Percentiles rank a stretch among this genome's conserved stretches.
Conservation (phyloP, 176 grass and related monocot genomes). For the Avena eriantha region DNA sequence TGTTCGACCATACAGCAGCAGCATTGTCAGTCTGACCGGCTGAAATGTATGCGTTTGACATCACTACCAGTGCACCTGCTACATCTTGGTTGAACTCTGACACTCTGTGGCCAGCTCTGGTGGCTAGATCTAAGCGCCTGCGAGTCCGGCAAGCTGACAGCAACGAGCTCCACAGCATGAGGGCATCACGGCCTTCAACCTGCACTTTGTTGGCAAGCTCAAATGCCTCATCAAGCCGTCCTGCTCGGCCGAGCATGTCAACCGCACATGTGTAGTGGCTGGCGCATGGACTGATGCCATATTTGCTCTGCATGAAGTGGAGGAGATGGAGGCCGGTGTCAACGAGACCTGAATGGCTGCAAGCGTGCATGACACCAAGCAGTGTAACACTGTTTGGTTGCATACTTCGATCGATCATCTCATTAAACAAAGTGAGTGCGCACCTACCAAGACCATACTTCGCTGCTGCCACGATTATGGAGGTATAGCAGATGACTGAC, state of each 20-base stretch:
- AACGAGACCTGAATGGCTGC: conserved; percentile 73
- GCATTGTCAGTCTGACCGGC: conserved; percentile 61
- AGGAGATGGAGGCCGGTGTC: conserved; percentile 64
- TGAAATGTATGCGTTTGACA: conserved; percentile 74
- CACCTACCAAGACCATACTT: conserved; percentile 60
- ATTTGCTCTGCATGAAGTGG: conserved; percentile 50
- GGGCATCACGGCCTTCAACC: conserved; percentile 50
- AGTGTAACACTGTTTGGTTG: conserved; percentile 70
- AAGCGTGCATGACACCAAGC: conserved; percentile 74
- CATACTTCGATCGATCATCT: conserved; percentile 58
- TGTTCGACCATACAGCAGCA: conserved; percentile 51
- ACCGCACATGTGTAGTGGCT: conserved; percentile 81
- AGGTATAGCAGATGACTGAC: conserved; percentile 69
- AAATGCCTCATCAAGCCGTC: conserved; percentile 57
- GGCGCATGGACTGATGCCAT: conserved; percentile 51
- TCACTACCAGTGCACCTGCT: conserved; percentile 64
- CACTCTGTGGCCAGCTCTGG: conserved; percentile 52
- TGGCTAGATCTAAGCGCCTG: conserved; percentile 57
- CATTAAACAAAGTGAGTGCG: conserved; percentile 50
- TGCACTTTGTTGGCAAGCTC: conserved; percentile 48
- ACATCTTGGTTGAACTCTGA: conserved; percentile 67
- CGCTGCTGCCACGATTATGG: conserved; percentile 71
- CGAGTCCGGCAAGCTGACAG: conserved; percentile 76
- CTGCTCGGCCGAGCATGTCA: conserved; percentile 78
- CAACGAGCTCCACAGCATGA: conserved; percentile 78